These are phyloP conservation scores for Ehretia macrophylla DNA, from an alignment of 257 asterid genomes.

Conservation along the genomic window DNA sequence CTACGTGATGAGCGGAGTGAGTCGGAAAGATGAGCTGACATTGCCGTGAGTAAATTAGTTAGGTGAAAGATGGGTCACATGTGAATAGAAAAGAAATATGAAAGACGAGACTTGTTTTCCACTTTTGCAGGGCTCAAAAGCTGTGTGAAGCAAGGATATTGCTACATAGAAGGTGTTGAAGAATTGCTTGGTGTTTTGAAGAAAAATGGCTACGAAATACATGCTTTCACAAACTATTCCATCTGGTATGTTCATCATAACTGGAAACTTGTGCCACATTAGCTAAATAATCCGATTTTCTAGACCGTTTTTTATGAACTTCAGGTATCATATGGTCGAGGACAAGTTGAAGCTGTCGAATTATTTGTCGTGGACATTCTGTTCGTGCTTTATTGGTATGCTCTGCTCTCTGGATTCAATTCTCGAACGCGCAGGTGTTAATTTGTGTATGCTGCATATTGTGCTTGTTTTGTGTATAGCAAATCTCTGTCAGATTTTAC, in stretches of 20 bases:
- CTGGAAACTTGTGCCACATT: conserved; percentile 5
- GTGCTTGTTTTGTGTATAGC: no score
- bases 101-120: not conserved
- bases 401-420: not conserved
- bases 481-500: no score
- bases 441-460: not conserved
- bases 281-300: conserved; percentile 3
- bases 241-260: conserved; percentile 47
- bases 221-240: conserved; percentile 84
- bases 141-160: conserved; percentile 73
- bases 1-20: no score
- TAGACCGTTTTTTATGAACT: conserved; percentile 7
- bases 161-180: conserved; percentile 77
- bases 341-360: conserved; percentile 75
- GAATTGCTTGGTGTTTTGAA: conserved; percentile 61
- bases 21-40: no score
- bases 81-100: not conserved
- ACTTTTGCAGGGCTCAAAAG: conserved; percentile 64
- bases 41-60: no score
- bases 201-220: conserved; percentile 80
- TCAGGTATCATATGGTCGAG: conserved; percentile 84
- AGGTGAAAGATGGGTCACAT: no score
- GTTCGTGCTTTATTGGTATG: conserved; percentile 85
- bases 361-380: conserved; percentile 92
- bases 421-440: not conserved